Base-by-base conservation (phyloP, 192 early-diverging fungal genomes). In the Gryganskiella cystojenkinii region DNA sequence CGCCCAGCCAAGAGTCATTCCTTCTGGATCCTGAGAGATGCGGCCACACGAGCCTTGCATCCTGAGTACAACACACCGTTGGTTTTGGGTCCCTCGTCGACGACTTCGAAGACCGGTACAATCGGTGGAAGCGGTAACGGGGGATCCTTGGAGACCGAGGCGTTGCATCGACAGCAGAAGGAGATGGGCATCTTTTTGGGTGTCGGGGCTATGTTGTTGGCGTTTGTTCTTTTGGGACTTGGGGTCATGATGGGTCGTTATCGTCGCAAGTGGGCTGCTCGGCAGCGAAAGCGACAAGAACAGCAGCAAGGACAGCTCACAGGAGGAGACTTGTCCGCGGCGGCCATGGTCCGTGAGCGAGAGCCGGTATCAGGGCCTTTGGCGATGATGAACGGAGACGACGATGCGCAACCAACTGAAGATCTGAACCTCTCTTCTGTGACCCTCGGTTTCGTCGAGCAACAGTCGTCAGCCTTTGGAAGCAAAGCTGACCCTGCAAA, bases 21-120 rank as follows among this genome's bases (percentile, higher is more conserved):
- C 3, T 78, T 78, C 37, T 78, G 74, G 74, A 78, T 78, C 43
- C 35, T 78, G n/a, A 53, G 74, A 42, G 74, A 78, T 47, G 34
- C 33, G 1, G 66, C 40, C 3, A 69, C 66, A 2, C 67, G 74
- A 4, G 43, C 33, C 5, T 35, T 33, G 2, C 17, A 45, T 9
- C 74, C 66, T 0, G 59, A 67, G 33, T 78, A 69, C 31, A 68
- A 60, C 22, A 5, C 64, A 0, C 63, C 63, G 4, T 54, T 56
- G 13, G 43, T 73, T 40, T 13, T 40, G 1, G 49, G 72, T 57
- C 30, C 47, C 51, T 27, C 64, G 56, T 11, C 51, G 56, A 35
- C 62, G 35, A 3, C 0, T 27, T 20, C 1, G 14, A 6, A 0
- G 13, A 11, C n/a, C 17, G 2, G 37, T 37, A 34, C 2, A 2